Evolutionary conservation across 495 filamentous ascomycete genomes (phyloP), one percentile per base, ranked within the genome.

Genomic region (Ascobolus immersus): DNA sequence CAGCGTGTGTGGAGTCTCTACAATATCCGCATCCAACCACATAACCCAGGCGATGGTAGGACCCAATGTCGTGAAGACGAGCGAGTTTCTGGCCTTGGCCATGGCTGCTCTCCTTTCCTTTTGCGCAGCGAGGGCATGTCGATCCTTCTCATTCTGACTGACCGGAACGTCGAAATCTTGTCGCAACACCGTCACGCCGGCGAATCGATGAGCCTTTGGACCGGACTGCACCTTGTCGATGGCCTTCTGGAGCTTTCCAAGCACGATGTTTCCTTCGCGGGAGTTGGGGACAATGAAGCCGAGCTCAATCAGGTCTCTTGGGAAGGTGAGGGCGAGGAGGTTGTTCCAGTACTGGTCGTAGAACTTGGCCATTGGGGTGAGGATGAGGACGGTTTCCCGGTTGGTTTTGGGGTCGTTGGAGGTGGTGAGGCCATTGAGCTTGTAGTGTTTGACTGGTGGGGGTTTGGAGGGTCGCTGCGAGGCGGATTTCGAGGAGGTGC

Each of bases 201-300:
- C 72, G 56, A 96, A 96, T 22, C 84, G 71, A 41, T 75, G 63
- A 44, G 73, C 70, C 42, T 77, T 70, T 0, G 74, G 62, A 0
- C 78, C 80, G 23, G 60, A 60, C 45, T 96, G 86, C 1, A 80
- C 89, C 44, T 72, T 73, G 20, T 69, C 57, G 44, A 96, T 76
- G 29, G 78, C 73, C 25, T 69, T 71, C 52, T 96, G 84, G 10
- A 96, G 60, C 26, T 72, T 71, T 1, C 65, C 50, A 10, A 80
- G 77, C 2, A 86, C 86, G 8, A 64, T 52, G 45, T 92, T 81
- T 21, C 86, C 86, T 33, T 90, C 81, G 39, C 69, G 69, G 27
- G 70, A 86, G 50, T 84, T 82, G 6, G 86, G 89, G 18, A 89
- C 67, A 47, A 96, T 96, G 55, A 93, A 96, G n/a, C 78, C 86